These are phyloP conservation scores for Diaporthe amygdali DNA, from an alignment of 2,329 filamentous ascomycete genomes.

Conservation along the genomic window DNA sequence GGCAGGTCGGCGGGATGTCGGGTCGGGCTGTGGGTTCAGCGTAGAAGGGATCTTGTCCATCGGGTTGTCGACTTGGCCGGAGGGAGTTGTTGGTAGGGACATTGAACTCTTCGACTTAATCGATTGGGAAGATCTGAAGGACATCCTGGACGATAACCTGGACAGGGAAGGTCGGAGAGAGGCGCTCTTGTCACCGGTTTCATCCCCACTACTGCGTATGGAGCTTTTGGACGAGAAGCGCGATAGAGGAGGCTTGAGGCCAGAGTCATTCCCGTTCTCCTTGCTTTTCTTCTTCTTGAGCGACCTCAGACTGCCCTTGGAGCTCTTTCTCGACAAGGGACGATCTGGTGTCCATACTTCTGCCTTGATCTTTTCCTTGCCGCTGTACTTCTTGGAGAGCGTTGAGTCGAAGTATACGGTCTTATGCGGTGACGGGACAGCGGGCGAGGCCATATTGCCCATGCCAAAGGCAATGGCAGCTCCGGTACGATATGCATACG, in stretches of 20 bases:
- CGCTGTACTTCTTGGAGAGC: constrained; percentile 39
- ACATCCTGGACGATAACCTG: constrained; percentile 19
- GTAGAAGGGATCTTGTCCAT: constrained; percentile 21
- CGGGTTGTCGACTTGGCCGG: constrained; percentile 9
- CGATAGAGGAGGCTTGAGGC: constrained; percentile 24
- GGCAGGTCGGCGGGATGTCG: constrained; percentile 47
- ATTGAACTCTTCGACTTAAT: constrained; percentile 4
- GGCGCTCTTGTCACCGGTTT: constrained; percentile 3
- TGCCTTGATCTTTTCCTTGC: constrained; percentile 47
- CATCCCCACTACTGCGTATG: constrained; percentile 3
- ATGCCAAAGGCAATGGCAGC: constrained; percentile 49
- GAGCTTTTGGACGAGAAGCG: constrained; percentile 18
- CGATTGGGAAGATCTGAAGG: constrained; percentile 15
- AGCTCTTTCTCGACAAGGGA: constrained; percentile 17
- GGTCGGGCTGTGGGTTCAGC: constrained; percentile 25
- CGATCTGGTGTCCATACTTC: constrained; percentile 49
- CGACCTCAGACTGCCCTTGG: constrained; percentile 18
- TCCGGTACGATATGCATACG: constrained; percentile 49
- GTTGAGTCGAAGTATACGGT: constrained; percentile 50
- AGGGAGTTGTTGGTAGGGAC: constrained; percentile 17
- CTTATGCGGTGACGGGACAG: constrained; percentile 42
- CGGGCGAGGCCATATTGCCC: constrained; percentile 46
- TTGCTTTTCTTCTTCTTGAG: constrained; percentile 15
- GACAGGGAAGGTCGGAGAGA: constrained; percentile 14
- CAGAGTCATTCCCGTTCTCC: constrained; percentile 16